A percentile compares a stretch with the other conserved stretches of the same genome.
Evolutionary conservation across 202 grass and related monocot genomes (phyloP).

Genomic region (Panicum hallii): DNA sequence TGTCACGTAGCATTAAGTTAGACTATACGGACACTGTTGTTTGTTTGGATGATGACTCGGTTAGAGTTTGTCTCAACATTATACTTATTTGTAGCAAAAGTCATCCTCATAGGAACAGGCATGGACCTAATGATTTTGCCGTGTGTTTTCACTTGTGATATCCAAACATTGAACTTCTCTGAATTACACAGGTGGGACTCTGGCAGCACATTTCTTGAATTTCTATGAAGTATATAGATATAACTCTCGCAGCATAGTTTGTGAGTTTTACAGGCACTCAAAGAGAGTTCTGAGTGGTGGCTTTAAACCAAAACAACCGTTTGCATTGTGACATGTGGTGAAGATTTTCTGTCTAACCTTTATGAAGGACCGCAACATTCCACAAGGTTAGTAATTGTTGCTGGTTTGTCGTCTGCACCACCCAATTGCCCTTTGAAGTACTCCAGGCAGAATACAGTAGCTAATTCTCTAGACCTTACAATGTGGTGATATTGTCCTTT

Average conservation of each 20-base stretch:
- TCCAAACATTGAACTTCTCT: not conserved
- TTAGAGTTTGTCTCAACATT: not conserved
- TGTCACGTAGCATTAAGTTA: not conserved
- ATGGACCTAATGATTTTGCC: not conserved
- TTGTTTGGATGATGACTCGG: not conserved
- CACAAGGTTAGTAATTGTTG: slow-evolving; percentile 57
- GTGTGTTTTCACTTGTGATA: not conserved
- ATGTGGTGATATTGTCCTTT: not conserved
- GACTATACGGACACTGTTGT: not conserved
- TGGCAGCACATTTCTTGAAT: too few relatives aligned
- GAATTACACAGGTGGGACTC: not conserved
- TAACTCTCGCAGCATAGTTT: slow-evolving; percentile 86
- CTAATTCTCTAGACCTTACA: not conserved
- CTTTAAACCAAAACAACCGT: slow-evolving; percentile 84
- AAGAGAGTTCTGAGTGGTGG: slow-evolving; percentile 89
- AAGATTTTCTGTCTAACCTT: slow-evolving; percentile 93
- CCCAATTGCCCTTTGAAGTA: not conserved
- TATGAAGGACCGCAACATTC: slow-evolving; percentile 90
- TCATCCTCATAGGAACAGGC: not conserved
- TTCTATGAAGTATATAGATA: slow-evolving; percentile 59
- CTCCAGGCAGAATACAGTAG: not conserved
- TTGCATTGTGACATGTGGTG: slow-evolving; percentile 82
- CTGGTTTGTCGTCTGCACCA: not conserved
- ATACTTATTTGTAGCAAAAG: not conserved
- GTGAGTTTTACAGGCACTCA: slow-evolving; percentile 88